phyloP scores from a whole-genome alignment of 257 asterid species.

The Solanum dulcamara region DNA sequence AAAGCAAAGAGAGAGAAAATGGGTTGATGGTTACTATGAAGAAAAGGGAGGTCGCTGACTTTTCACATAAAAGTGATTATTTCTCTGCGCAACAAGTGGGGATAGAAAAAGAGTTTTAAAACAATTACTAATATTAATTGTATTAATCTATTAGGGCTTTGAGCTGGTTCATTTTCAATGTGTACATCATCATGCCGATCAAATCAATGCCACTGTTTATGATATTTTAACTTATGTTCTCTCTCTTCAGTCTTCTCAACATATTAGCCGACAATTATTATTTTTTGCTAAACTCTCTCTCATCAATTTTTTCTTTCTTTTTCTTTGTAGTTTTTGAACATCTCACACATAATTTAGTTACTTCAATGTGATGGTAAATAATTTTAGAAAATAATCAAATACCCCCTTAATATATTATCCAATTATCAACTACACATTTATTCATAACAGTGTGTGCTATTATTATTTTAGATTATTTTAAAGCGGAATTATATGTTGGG shows the following conservation, averaged over 20 bases:
- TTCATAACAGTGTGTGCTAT: background rate
- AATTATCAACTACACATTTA: background rate
- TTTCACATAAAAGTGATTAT: conserved; percentile 32
- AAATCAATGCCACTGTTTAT: conserved; percentile 31
- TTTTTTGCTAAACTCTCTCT: background rate
- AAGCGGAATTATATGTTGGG: background rate
- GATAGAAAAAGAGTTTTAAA: background rate
- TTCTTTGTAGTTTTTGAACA: background rate
- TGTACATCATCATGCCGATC: conserved; percentile 16
- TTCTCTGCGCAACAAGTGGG: conserved; percentile 35
- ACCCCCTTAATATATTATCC: background rate
- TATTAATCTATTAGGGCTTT: conserved; percentile 20
- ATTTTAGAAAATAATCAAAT: background rate
- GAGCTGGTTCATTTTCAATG: conserved; percentile 8
- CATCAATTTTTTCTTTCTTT: too few species aligned
- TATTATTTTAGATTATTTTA: background rate
- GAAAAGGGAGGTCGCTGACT: conserved; percentile 48
- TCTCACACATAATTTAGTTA: background rate
- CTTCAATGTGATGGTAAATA: background rate
- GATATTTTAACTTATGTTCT: conserved; percentile 16
- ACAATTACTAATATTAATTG: background rate
- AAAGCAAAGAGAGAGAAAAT: conserved; percentile 7
- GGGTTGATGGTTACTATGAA: background rate
- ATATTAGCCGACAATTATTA: background rate
- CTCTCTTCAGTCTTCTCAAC: background rate